These are phyloP conservation scores for Atractiella rhizophila DNA, from an alignment of 768 basidiomycete species.

Conservation along the genomic window DNA sequence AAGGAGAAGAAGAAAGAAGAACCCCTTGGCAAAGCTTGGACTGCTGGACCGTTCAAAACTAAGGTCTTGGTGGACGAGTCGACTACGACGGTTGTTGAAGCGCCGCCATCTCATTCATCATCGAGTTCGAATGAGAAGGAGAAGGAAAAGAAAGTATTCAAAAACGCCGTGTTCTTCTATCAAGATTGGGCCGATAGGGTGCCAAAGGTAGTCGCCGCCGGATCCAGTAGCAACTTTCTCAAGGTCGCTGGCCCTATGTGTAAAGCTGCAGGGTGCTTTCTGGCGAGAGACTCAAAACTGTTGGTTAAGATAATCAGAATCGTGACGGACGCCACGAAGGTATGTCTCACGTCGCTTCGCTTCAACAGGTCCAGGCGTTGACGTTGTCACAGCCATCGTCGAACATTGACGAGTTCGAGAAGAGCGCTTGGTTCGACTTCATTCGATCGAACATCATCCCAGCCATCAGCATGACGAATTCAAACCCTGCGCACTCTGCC, in stretches of 20 bases:
- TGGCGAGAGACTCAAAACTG: constrained; percentile 3
- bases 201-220: constrained; percentile 1
- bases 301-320: constrained; percentile 6
- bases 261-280: neutral
- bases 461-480: constrained; percentile 54
- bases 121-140: neutral
- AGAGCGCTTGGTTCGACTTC: constrained; percentile 60
- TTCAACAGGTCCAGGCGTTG: no score
- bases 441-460: constrained; percentile 61
- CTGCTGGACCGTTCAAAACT: no score
- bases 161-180: constrained; percentile 15
- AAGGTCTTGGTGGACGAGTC: no score
- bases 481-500: constrained; percentile 65
- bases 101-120: no score
- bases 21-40: no score
- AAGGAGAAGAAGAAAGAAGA: no score
- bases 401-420: no score
- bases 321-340: neutral
- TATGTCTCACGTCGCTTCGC: neutral
- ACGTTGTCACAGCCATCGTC: no score
- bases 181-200: constrained; percentile 10
- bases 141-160: neutral
- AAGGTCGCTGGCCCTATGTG: no score
- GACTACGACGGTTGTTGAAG: no score
- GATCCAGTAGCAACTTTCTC: no score